These are phyloP conservation scores for Malassezia arunalokei DNA, from an alignment of 1,284 basidiomycete species.

Conservation along the genomic window DNA sequence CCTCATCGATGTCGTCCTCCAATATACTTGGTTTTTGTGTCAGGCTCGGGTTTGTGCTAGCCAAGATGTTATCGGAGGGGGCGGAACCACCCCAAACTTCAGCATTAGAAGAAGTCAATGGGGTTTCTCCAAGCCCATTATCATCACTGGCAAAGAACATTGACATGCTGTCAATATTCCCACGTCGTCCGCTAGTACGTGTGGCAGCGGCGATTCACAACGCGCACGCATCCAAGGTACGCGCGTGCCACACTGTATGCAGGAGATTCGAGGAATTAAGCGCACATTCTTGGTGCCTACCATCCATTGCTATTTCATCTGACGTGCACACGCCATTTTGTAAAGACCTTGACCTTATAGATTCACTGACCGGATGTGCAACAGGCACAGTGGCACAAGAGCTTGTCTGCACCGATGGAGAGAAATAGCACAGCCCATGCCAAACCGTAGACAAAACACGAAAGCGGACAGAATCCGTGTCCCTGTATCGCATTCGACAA, in stretches of 20 bases:
- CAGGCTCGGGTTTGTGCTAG: background rate
- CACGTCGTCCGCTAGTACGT: background rate
- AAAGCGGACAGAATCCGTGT: no score
- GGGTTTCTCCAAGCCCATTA: constrained; percentile 5
- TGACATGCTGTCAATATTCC: background rate
- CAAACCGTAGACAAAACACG: no score
- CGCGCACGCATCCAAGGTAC: background rate
- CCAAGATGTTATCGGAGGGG: background rate
- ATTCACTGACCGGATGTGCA: no score
- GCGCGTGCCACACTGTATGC: background rate
- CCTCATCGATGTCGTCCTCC: constrained; percentile 3
- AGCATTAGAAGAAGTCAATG: constrained; percentile 7
- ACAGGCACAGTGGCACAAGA: no score
- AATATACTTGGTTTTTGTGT: background rate
- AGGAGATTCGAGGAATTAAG: background rate
- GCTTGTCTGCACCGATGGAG: no score
- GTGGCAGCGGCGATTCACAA: background rate
- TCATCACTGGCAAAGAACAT: constrained; percentile 2
- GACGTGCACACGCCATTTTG: no score
- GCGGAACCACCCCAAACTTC: constrained; percentile 16
- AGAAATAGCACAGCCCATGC: no score
- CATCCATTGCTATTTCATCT: no score
- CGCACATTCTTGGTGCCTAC: no score
- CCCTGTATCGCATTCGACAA: no score
- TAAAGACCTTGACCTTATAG: no score